Conservation (phyloP, 768 basidiomycete species). For the Thelephora aurantiotincta region DNA sequence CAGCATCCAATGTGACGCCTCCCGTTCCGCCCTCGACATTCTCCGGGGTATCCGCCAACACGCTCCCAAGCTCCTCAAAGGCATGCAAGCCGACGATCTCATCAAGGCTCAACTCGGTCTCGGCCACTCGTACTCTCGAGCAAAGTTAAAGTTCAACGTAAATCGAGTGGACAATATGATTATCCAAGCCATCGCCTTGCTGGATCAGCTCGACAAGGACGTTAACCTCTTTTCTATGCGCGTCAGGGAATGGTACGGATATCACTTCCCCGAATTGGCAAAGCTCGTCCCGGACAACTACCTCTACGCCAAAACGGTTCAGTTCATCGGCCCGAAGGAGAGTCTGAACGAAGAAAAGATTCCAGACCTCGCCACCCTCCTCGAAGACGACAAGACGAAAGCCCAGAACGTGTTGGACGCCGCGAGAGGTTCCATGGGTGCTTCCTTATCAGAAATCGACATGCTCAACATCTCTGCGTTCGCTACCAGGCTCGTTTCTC, state of each 20-base stretch:
- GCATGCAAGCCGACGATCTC: conserved; percentile 78
- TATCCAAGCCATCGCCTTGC: conserved; percentile 95
- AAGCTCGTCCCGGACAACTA: conserved; percentile 88
- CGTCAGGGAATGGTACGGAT: conserved; percentile 97
- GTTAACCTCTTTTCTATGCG: conserved; percentile 99
- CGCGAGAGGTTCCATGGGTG: conserved; percentile 88
- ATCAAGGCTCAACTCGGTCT: conserved; percentile 90
- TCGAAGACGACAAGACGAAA: conserved; percentile 73
- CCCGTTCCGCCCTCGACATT: conserved; percentile 69
- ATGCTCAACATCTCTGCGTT: conserved; percentile 93
- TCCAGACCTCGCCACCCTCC: conserved; percentile 58
- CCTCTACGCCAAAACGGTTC: conserved; percentile 76
- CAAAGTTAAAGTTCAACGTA: conserved; percentile 96
- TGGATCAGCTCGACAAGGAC: conserved; percentile 98
- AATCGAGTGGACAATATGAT: conserved; percentile 99
- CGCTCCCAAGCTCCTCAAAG: conserved; percentile 79
- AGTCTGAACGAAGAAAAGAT: conserved; percentile 66
- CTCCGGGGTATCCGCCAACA: conserved; percentile 89
- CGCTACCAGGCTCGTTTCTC: conserved; percentile 77
- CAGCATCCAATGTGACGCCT: conserved; percentile 64
- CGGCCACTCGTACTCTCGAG: conserved; percentile 93
- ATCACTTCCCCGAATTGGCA: conserved; percentile 96
- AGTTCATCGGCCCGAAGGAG: conserved; percentile 86
- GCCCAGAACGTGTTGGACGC: conserved; percentile 95
- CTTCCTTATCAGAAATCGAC: conserved; percentile 81